Base-by-base conservation (phyloP, 108 stramenopile genomes). In the Parietichytrium sp. region DNA sequence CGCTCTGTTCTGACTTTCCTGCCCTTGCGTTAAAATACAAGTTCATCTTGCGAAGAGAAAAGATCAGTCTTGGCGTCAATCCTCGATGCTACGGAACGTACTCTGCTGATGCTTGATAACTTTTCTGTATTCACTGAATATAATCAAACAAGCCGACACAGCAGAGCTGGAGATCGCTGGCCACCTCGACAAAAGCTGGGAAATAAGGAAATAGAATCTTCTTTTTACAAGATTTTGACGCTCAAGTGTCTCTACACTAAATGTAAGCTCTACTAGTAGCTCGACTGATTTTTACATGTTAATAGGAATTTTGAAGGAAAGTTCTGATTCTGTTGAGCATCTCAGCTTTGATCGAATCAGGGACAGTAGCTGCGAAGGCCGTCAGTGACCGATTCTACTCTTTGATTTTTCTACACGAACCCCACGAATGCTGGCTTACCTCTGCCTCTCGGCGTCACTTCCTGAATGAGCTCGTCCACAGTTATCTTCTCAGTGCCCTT, bases 401-500 rank as follows among this genome's bases (percentile, higher is more conserved):
- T n/a, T n/a, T n/a, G n/a, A n/a, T n/a, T n/a, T n/a, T n/a, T n/a
- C n/a, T n/a, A n/a, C n/a, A n/a, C n/a, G n/a, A n/a, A n/a, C n/a
- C n/a, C n/a, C n/a, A n/a, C n/a, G n/a, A n/a, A n/a, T n/a, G 45
- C 38, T 80, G n/a, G 23, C 45, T 4, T 54, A 84, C 84, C 89
- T 84, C 91, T 81, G 18, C 88, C 91, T 51, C 87, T 82, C 0
- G 92, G 92, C 4, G 89, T 91, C 31, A 91, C 89, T 49, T 92
- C 91, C 0, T 88, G 86, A 25, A 91, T 90, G 30, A 92, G 82
- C 48, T 90, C 88, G 53, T 92, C 92, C 20, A 92, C 89, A 13
- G 92, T 91, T 10, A 91, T 89, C 53, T 90, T 89, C 78, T 92
- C 90, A 30, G 91, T 54, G 26, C 92, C 92, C 54, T 91, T 91